A percentile compares a stretch with the other conserved stretches of the same genome.
Evolutionary conservation across 2,329 filamentous ascomycete genomes (phyloP).

Genomic region (Verticillium tricorpus): DNA sequence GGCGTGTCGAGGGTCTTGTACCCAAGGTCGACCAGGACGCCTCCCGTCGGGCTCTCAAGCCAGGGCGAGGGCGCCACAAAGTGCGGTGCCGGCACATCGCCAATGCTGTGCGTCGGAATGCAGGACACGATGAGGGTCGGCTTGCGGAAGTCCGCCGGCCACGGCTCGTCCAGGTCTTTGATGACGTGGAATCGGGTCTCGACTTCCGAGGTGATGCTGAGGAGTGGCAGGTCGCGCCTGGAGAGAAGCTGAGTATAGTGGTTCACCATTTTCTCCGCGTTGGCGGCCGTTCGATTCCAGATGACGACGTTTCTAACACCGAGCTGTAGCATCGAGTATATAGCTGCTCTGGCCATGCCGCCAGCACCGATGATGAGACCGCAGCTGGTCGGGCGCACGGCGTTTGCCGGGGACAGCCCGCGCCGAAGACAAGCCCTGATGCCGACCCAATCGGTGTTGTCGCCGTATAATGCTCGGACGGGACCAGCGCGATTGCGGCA

Average conservation of each 20-base stretch:
- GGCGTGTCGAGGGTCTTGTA: slow-evolving; percentile 73
- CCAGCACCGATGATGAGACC: slow-evolving; percentile 61
- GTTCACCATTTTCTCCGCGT: slow-evolving; percentile 60
- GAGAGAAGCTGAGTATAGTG: slow-evolving; percentile 62
- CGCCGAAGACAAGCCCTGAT: slow-evolving; percentile 69
- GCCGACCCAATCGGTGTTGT: slow-evolving; percentile 80
- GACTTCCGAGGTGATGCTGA: slow-evolving; percentile 29
- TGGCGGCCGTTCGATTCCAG: slow-evolving; percentile 65
- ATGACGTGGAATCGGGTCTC: slow-evolving; percentile 54
- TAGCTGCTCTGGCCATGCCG: slow-evolving; percentile 73
- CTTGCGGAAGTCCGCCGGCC: slow-evolving; percentile 58
- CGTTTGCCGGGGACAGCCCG: slow-evolving; percentile 68
- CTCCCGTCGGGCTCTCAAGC: slow-evolving; percentile 69
- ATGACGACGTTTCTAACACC: slow-evolving; percentile 73
- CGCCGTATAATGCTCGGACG: slow-evolving; percentile 66
- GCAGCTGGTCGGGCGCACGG: slow-evolving; percentile 49
- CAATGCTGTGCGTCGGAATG: slow-evolving; percentile 66
- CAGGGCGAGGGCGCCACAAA: slow-evolving; percentile 66
- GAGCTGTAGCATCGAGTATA: slow-evolving; percentile 74
- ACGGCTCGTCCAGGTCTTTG: slow-evolving; percentile 51
- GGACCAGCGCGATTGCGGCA: slow-evolving; percentile 60
- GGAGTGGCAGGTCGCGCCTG: slow-evolving; percentile 34
- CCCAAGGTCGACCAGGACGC: slow-evolving; percentile 69
- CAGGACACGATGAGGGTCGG: slow-evolving; percentile 75
- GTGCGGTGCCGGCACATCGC: slow-evolving; percentile 59